These are phyloP conservation scores for Macadamia integrifolia DNA, from an alignment of 164 flowering plant genomes.

Conservation along the genomic window DNA sequence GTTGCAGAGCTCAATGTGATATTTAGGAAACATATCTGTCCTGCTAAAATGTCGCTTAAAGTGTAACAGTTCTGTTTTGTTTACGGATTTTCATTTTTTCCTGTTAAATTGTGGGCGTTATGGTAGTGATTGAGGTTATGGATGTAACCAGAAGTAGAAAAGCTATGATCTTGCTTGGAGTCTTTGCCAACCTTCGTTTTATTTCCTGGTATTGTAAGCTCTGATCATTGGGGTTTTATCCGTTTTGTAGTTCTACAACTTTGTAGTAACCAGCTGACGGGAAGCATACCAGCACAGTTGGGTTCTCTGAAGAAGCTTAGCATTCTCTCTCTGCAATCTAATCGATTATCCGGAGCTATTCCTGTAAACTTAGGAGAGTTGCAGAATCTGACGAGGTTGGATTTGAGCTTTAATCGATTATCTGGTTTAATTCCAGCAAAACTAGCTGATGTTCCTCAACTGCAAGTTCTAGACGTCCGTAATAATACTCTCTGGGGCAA, in stretches of 20 bases:
- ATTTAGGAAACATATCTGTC: too few species aligned
- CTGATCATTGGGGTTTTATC: background rate
- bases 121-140: too few species aligned
- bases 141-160: too few species aligned
- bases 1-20: too few species aligned
- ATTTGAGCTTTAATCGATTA: conserved; percentile 74
- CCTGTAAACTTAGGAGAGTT: conserved; percentile 86
- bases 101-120: too few species aligned
- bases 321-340: conserved; percentile 68
- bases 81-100: too few species aligned
- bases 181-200: background rate
- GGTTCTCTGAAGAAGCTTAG: conserved; percentile 66
- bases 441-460: conserved; percentile 47
- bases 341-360: conserved; percentile 68
- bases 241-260: conserved; percentile 71
- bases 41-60: too few species aligned
- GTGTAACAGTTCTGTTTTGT: too few species aligned
- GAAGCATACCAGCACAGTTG: conserved; percentile 73
- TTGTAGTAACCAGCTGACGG: conserved; percentile 71
- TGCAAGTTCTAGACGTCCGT: conserved; percentile 59
- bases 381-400: conserved; percentile 53
- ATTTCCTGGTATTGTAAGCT: background rate
- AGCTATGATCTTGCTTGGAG: background rate
- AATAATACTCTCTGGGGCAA: conserved; percentile 84
- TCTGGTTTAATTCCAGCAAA: conserved; percentile 74